These are phyloP conservation scores for Mucor mucedo DNA, from an alignment of 371 early-diverging fungal species.

Conservation along the genomic window DNA sequence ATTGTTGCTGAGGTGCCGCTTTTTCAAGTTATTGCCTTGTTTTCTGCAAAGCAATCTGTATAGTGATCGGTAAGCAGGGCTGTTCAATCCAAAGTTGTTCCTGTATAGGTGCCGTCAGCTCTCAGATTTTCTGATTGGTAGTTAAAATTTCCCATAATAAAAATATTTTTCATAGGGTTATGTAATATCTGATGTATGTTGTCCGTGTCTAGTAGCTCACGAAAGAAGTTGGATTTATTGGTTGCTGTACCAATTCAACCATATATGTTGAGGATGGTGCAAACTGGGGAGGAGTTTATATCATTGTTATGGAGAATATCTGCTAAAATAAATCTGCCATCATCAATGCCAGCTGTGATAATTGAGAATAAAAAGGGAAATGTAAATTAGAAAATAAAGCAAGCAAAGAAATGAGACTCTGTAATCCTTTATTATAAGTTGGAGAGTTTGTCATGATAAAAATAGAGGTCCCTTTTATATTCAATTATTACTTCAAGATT, in stretches of 20 bases:
- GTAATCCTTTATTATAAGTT: no score
- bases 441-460: no score
- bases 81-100: not conserved
- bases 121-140: not conserved
- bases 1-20: not conserved
- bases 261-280: constrained; percentile 1
- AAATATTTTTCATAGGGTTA: not conserved
- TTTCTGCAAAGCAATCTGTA: not conserved
- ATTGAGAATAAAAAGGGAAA: no score
- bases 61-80: not conserved
- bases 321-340: constrained; percentile 7
- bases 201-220: not conserved
- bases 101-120: not conserved
- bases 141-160: not conserved
- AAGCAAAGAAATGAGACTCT: no score
- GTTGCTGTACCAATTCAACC: not conserved
- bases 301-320: no score
- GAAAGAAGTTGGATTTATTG: not conserved
- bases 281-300: no score
- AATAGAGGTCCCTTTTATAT: no score
- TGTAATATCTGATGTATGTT: not conserved
- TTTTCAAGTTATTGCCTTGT: not conserved
- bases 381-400: no score
- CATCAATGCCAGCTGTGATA: no score
- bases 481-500: no score